A percentile compares a stretch with the other conserved stretches of the same genome.
These are phyloP conservation scores for Amesomyces nigricolor DNA, from an alignment of 2,329 filamentous ascomycete genomes.

Conservation along the genomic window DNA sequence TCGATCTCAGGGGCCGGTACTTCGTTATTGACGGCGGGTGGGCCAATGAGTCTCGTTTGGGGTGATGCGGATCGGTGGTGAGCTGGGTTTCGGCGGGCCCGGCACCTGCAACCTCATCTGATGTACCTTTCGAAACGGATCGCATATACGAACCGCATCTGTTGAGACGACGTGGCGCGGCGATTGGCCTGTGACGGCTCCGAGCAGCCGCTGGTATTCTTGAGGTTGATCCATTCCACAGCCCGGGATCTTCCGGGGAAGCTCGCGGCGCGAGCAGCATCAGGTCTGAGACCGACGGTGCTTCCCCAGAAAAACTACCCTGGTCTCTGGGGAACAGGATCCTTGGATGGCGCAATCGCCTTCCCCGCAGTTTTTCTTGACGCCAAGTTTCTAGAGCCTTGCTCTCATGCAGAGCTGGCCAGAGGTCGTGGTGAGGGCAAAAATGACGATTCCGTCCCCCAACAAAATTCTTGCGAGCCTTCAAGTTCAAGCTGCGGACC, in stretches of 20 bases:
- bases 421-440: not conserved
- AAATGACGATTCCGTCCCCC: not conserved
- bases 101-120: slow-evolving; percentile 2
- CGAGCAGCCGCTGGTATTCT: not conserved
- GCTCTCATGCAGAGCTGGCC: not conserved
- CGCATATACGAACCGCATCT: slow-evolving; percentile 5
- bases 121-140: not conserved
- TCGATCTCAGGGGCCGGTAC: not conserved
- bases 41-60: not conserved
- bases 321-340: not conserved
- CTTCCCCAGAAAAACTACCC: slow-evolving; percentile 8
- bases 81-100: not conserved
- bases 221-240: not conserved
- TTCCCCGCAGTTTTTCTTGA: slow-evolving; percentile 10
- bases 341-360: slow-evolving; percentile 9
- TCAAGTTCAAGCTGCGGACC: not conserved
- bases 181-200: not conserved
- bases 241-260: not conserved
- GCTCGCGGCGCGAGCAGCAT: not conserved
- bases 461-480: not conserved
- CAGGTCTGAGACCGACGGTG: not conserved
- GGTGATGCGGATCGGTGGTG: not conserved
- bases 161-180: not conserved
- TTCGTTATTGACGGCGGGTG: not conserved
- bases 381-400: slow-evolving; percentile 2